Conservation (phyloP, 1,284 basidiomycete species). For the Uromyces viciae-fabae region DNA sequence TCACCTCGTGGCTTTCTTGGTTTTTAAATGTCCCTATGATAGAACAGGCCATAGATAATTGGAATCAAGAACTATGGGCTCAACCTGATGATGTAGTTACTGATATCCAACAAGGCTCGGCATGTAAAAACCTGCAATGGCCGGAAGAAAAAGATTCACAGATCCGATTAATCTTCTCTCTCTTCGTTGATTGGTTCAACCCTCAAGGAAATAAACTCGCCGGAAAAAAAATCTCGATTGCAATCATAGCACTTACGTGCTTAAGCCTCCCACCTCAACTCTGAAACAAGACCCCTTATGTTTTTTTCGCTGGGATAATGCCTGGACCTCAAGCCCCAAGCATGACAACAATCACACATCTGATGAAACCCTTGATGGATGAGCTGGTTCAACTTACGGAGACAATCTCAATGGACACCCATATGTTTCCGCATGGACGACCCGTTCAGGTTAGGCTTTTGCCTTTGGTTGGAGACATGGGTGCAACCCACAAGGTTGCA, state of each 20-base stretch:
- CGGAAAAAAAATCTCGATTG: background rate
- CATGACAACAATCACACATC: conserved; percentile 3
- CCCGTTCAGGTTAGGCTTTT: background rate
- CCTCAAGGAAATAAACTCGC: conserved; percentile 10
- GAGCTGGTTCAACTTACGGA: background rate
- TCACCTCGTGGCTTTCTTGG: conserved; percentile 1
- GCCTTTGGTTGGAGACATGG: conserved; percentile 16
- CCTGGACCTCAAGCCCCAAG: conserved; percentile 8
- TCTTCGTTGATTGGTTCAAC: conserved; percentile 20
- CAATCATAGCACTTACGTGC: background rate
- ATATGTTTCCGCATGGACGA: background rate
- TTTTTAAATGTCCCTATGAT: background rate
- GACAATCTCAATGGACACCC: background rate
- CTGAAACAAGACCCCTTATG: background rate
- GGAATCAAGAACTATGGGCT: background rate
- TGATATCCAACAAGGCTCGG: conserved; percentile 21
- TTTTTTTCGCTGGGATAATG: background rate
- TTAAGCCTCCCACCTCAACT: background rate
- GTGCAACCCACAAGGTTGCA: conserved; percentile 18
- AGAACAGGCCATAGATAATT: background rate
- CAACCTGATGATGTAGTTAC: background rate
- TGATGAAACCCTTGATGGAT: background rate
- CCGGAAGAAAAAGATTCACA: background rate
- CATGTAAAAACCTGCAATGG: background rate
- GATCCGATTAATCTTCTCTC: background rate